Conservation (phyloP, 2,329 filamentous ascomycete genomes). For the Fusarium sp. region DNA sequence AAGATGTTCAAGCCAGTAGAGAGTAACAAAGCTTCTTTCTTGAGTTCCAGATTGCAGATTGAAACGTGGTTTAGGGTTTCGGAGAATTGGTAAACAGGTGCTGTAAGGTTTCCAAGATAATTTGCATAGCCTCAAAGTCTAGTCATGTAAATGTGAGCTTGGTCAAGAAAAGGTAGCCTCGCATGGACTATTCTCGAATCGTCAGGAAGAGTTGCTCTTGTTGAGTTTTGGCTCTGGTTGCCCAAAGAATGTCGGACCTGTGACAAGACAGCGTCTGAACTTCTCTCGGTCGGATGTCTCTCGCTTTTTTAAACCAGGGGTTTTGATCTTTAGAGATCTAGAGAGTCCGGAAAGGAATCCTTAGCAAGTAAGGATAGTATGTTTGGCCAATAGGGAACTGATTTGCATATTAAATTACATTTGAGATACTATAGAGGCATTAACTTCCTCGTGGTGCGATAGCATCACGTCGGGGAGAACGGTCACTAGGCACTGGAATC, state of each 20-base stretch:
- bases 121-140: background rate
- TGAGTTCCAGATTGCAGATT: background rate
- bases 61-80: background rate
- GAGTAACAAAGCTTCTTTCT: background rate
- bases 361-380: background rate
- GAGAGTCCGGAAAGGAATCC: background rate
- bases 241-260: background rate
- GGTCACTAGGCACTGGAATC: background rate
- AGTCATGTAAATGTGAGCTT: background rate
- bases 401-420: background rate
- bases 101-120: background rate
- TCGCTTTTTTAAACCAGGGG: background rate
- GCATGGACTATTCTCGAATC: background rate
- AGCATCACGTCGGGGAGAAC: background rate
- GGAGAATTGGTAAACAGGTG: background rate
- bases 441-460: background rate
- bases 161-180: background rate
- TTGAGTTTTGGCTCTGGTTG: background rate
- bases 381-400: background rate
- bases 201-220: background rate
- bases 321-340: background rate
- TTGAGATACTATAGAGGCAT: too few relatives aligned
- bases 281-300: too few relatives aligned
- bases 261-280: background rate
- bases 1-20: background rate